Conservation (phyloP, 1,139 yeast species). For the Candida albicans region DNA sequence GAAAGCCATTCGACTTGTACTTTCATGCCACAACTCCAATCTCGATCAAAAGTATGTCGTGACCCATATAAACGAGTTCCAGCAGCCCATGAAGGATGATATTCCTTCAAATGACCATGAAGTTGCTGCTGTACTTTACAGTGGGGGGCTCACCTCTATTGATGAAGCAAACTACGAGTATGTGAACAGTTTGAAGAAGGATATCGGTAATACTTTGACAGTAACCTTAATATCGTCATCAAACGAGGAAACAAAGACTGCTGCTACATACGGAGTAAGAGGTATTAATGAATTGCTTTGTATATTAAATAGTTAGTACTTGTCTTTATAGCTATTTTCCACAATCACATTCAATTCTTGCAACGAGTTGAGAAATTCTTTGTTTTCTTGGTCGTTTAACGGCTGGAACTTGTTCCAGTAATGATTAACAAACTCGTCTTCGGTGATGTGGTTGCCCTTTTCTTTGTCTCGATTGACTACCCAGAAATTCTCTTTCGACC, state of each 20-base stretch:
- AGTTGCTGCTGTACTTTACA: slow-evolving; percentile 48
- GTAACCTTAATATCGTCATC: slow-evolving; percentile 53
- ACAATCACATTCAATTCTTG: slow-evolving; percentile 56
- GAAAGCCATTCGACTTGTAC: slow-evolving; percentile 52
- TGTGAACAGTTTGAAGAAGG: slow-evolving; percentile 46
- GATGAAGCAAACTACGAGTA: slow-evolving; percentile 71
- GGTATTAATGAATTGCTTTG: slow-evolving; percentile 78
- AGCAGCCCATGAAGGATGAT: slow-evolving; percentile 2
- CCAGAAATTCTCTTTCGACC: slow-evolving; percentile 77
- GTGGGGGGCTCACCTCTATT: slow-evolving; percentile 69
- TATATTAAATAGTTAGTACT: slow-evolving; percentile 27
- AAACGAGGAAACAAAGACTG: slow-evolving; percentile 45
- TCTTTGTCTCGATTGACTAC: slow-evolving; percentile 54
- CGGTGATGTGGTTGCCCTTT: slow-evolving; percentile 30
- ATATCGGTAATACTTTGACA: slow-evolving; percentile 43
- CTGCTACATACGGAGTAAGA: slow-evolving; percentile 67
- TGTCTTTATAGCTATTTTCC: slow-evolving; percentile 44
- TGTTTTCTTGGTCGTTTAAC: slow-evolving; percentile 48
- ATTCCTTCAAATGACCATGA: slow-evolving; percentile 4
- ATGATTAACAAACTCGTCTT: slow-evolving; percentile 57
- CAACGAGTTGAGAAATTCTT: slow-evolving; percentile 43
- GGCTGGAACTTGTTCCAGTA: slow-evolving; percentile 55
- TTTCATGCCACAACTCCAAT: slow-evolving; percentile 30
- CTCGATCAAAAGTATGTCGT: slow-evolving; percentile 20
- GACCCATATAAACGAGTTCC: slow-evolving; percentile 16